Evolutionary conservation across 2,329 filamentous ascomycete genomes (phyloP), one percentile per base, ranked within the genome.

Genomic region (Aspergillus sergii): DNA sequence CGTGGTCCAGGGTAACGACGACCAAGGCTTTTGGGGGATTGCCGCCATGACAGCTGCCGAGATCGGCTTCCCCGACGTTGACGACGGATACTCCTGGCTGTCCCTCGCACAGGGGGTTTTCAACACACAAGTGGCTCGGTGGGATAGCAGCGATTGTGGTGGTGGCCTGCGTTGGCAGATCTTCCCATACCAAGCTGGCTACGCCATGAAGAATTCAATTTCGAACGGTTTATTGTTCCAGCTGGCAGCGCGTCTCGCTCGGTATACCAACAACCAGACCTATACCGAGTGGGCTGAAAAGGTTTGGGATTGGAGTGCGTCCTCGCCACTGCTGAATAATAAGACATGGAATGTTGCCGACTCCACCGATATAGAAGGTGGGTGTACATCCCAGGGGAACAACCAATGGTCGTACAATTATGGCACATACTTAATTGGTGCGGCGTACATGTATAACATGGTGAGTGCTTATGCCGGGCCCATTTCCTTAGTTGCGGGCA

Each of bases 111-210:
- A 85, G 69, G 91, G 91, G 67, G 86, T 91, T 36, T 95, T 92
- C 83, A 88, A 93, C 74, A 84, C 85, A 50, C 89, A 93, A 71
- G 84, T 83, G 6, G 76, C 77, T 26, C 86, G 92, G 53, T 95
- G 92, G 92, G 88, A 94, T 73, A 83, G 80, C 0, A 79, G 82
- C 0, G 78, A 81, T 45, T 96, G 92, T 71, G 83, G 82, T 30
- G 92, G 92, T 64, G 93, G 92, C 5, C 79, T 95, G 54, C 83
- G 87, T 61, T 94, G 91, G 91, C 92, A 96, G 80, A 93, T 96
- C 68, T 94, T 89, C 75, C 80, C 85, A 1, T 86, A 85, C 70
- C 94, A 96, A 74, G 88, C 88, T 65, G 93, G 92, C 16, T 89
- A 93, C 75, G 84, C 88, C 72, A 95, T 96, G 85, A 95, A 94